Evolutionary conservation across 1,284 basidiomycete species (phyloP).

Genomic region (Earliella scabrosa): DNA sequence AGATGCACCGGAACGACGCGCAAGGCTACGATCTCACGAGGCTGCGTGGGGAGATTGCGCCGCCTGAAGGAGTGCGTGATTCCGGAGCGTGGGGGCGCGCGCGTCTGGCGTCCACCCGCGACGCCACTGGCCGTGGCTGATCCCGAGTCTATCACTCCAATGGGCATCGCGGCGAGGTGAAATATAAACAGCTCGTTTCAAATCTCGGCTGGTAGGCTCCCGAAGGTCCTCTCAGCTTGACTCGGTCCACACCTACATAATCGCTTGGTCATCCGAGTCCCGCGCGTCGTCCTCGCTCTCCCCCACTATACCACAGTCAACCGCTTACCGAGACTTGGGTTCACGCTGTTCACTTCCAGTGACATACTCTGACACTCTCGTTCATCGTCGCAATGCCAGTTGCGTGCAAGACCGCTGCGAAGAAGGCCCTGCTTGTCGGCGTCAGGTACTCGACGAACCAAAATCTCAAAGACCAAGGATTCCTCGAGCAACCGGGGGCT

Average conservation of each 20-base stretch:
- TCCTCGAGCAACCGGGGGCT: conserved; percentile 9
- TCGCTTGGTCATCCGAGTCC: too few species aligned
- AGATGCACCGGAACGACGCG: too few species aligned
- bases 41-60: not conserved
- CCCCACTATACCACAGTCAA: too few species aligned
- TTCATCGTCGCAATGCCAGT: not conserved
- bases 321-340: too few species aligned
- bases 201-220: not conserved
- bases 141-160: not conserved
- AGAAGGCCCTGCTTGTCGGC: conserved; percentile 13
- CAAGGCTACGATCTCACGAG: not conserved
- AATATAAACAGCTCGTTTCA: not conserved
- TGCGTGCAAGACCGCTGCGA: not conserved
- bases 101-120: not conserved
- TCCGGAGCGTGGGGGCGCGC: not conserved
- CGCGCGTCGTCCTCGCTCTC: too few species aligned
- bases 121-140: not conserved
- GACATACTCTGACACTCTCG: not conserved
- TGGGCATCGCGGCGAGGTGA: not conserved
- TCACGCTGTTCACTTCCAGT: too few species aligned
- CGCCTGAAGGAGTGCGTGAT: not conserved
- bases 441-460: conserved; percentile 1
- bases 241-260: too few species aligned
- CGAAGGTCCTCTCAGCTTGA: too few species aligned
- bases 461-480: not conserved